Evolutionary conservation across 352 stramenopile genomes (phyloP), one percentile per base, ranked within the genome.

Genomic region (Globisporangium uncinulatum): DNA sequence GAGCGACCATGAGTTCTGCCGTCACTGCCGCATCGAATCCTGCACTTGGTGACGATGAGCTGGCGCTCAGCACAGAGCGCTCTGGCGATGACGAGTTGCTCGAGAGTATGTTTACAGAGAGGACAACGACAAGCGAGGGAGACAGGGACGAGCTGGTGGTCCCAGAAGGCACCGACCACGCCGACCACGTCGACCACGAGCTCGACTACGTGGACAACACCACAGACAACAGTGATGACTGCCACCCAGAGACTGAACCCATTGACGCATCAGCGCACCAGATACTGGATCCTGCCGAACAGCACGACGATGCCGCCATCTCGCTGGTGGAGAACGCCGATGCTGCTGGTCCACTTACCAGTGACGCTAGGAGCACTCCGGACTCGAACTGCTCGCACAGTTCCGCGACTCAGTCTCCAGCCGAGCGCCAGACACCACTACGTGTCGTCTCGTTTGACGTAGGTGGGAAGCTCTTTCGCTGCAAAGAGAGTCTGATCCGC

Each of bases 391-490:
- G 24, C 24, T 29, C 24, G 24, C 24, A 29, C 24, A 29, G 2
- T 29, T 29, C 4, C 24, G 24, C 24, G 24, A 29, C 24, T 21
- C 10, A 9, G 11, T 4, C 29, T 7, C 14, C 3, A 14, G 13
- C 37, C n/a, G 36, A 19, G 11, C 24, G 24, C 24, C n/a, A 32
- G 19, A 42, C 52, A 44, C 24, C 32, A n/a, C 29, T 66, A 11
- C 57, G 61, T 1, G 59, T 79, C 24, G 42, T 83, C 14, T 54
- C 66, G 6, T 89, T 92, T 46, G 82, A 92, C 19, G 82, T 92
- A 1, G 70, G 82, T n/a, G 79, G 82, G 2, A 80, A 64, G 24
- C 49, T 87, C 11, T 92, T 92, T 53, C 73, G 71, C 1, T 89
- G 79, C 67, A 86, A 86, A 61, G 73, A 76, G 44, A 76, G 68